A percentile compares a stretch with the other conserved stretches of the same genome.
These are phyloP conservation scores for Syzygium jambos DNA, from an alignment of 345 rosid genomes.

Conservation along the genomic window DNA sequence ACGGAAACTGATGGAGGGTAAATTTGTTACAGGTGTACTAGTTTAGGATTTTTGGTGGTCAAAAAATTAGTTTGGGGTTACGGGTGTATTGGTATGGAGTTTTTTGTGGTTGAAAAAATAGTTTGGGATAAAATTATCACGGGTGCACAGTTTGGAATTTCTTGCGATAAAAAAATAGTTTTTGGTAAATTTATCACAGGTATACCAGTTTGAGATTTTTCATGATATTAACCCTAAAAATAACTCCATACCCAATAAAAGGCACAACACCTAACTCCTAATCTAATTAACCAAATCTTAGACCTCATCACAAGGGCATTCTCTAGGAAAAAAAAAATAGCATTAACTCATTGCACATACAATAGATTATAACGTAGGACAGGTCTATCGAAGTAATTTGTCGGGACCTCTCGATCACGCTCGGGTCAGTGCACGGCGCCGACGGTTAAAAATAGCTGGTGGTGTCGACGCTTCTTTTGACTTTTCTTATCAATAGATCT, in stretches of 20 bases:
- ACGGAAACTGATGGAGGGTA: too few species aligned
- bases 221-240: not conserved
- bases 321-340: not conserved
- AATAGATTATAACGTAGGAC: not conserved
- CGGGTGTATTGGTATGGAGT: too few species aligned
- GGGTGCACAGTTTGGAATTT: too few species aligned
- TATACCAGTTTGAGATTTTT: too few species aligned
- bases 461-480: not conserved
- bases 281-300: not conserved
- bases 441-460: not conserved
- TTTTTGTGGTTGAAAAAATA: too few species aligned
- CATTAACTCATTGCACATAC: not conserved
- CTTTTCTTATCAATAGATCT: not conserved
- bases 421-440: not conserved
- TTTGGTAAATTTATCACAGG: too few species aligned
- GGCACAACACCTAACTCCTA: not conserved
- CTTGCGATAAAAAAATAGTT: too few species aligned
- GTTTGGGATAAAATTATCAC: too few species aligned
- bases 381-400: not conserved
- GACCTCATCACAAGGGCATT: not conserved
- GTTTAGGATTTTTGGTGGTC: too few species aligned
- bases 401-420: not conserved
- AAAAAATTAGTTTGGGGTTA: too few species aligned
- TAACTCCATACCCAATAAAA: not conserved
- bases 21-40: too few species aligned